Evolutionary conservation across 2,329 filamentous ascomycete species (phyloP), one percentile per base, ranked within the genome.

Genomic region (Sporothrix brunneoviolacea): DNA sequence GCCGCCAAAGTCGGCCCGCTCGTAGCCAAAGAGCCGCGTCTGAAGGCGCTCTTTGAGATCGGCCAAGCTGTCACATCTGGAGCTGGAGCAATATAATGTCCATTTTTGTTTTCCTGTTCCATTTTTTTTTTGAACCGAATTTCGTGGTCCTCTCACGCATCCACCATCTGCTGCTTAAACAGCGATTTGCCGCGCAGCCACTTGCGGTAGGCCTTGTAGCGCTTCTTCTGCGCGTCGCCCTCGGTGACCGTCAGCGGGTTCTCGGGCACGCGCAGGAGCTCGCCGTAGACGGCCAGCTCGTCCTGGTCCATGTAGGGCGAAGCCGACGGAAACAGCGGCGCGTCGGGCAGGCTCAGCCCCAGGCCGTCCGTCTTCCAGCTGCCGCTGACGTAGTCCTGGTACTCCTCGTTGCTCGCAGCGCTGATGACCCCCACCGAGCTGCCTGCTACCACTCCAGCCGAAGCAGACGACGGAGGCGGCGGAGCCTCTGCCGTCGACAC

Each of bases 151-250:
- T 4, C 18, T 79, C 49, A 48, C 7, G 43, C 49, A 27, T 58
- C 77, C 47, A 80, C 73, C 40, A 84, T 81, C 66, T 84, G 82
- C 74, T 96, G 91, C 69, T 97, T 97, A 67, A 97, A 97, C 61
- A 97, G 77, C 61, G 89, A 95, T 72, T 96, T 97, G 16, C 91
- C 91, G 55, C 83, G 79, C 62, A 98, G 73, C 91, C 93, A 98
- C 69, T 96, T 94, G 61, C 84, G 74, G 68, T 98, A 98, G 9
- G 91, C 88, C 70, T 95, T 97, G 68, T 98, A 98, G 59, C 93
- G 76, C 76, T 97, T 96, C 77, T 95, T 97, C 36, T 79, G 77
- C 40, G 83, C 77, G 65, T 97, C 93, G 61, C 94, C 91, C 39
- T 91, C 84, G 1, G 83, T 84, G 13, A 97, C 91, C 3, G 88